Percentiles rank a stretch among this genome's conserved stretches.
Conservation (phyloP, 179 eudicot genomes). For the Actinidia arguta region DNA sequence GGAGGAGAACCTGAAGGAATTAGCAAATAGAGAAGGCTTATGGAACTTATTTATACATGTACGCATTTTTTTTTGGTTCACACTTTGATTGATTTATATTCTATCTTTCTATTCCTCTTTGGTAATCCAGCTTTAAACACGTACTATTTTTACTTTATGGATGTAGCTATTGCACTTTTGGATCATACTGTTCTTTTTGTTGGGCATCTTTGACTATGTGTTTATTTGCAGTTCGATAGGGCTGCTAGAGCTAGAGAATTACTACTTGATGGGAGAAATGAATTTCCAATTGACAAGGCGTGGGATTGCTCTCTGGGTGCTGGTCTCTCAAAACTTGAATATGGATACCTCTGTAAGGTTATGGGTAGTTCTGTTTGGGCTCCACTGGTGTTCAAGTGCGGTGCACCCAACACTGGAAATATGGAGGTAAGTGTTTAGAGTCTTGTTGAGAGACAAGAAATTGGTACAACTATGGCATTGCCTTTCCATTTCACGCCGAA, state of each 20-base stretch:
- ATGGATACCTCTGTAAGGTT: slow-evolving; percentile 95
- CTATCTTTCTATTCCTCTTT: background rate
- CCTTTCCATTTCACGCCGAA: background rate
- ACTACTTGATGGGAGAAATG: slow-evolving; percentile 55
- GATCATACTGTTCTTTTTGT: background rate
- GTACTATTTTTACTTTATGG: background rate
- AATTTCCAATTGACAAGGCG: slow-evolving; percentile 27
- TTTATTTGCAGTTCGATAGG: slow-evolving; percentile 72
- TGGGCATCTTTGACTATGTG: background rate
- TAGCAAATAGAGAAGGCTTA: slow-evolving; percentile 88
- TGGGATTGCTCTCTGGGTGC: slow-evolving; percentile 63
- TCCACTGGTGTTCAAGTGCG: slow-evolving; percentile 96
- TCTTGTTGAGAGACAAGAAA: background rate
- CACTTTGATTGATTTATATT: background rate
- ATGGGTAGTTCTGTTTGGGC: slow-evolving; percentile 98
- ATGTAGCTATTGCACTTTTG: background rate
- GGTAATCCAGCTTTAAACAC: slow-evolving; percentile 10
- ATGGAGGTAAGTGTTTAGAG: slow-evolving; percentile 75
- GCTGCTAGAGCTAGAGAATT: slow-evolving; percentile 81
- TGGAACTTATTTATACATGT: slow-evolving; percentile 97
- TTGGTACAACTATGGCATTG: background rate
- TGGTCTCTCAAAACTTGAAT: slow-evolving; percentile 94
- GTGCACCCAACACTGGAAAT: slow-evolving; percentile 99
- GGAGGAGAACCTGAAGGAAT: slow-evolving; percentile 88
- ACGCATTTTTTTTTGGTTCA: slow-evolving; percentile 33